Base-by-base conservation (phyloP, 306 rosid species). In the Arachis hypogaea region DNA sequence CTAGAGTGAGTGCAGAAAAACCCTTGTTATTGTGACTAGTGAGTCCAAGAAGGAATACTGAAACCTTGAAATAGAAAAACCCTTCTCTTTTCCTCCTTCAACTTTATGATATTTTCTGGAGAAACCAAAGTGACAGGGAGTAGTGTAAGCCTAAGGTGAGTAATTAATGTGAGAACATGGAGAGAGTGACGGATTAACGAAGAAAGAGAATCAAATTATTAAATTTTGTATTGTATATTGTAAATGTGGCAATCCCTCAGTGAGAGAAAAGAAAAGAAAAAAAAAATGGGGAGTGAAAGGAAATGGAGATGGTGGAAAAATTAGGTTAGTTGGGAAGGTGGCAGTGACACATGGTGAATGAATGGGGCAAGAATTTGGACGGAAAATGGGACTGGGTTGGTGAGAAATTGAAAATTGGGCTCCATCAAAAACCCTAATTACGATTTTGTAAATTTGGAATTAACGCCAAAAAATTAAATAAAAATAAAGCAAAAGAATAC, bases 1-100 rank as follows among this genome's bases (percentile, higher is more conserved):
- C n/a, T 50, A 33, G 14, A 14, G 9, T 72, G 70, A 63, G 12
- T 59, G 70, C 46, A 33, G 57, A 29, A 65, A 3, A 63, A 44
- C 1, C 28, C 28, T 22, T 22, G 28, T 22, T 22, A 52, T 11
- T 57, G 67, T 51, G 10, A 46, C 4, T 10, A 6, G 50, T 8
- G 38, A 11, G 30, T 52, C 14, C 58, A 12, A 3, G 12, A 44
- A 56, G n/a, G 43, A 66, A 41, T 50, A 65, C 74, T 72, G 40
- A 79, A 79, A 66, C 82, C 70, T 66, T 72, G 2, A 29, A 40
- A 18, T 50, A 12, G 5, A 54, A 57, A 72, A 72, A 56, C 42
- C 74, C 63, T 11, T 28, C 10, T 10, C 6, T 49, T 36, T 3
- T 5, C 2, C 11, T n/a, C 57, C 16, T 33, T 33, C 38, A 33